Conservation (phyloP, 1,284 basidiomycete genomes). For the Pseudozyma sp. region DNA sequence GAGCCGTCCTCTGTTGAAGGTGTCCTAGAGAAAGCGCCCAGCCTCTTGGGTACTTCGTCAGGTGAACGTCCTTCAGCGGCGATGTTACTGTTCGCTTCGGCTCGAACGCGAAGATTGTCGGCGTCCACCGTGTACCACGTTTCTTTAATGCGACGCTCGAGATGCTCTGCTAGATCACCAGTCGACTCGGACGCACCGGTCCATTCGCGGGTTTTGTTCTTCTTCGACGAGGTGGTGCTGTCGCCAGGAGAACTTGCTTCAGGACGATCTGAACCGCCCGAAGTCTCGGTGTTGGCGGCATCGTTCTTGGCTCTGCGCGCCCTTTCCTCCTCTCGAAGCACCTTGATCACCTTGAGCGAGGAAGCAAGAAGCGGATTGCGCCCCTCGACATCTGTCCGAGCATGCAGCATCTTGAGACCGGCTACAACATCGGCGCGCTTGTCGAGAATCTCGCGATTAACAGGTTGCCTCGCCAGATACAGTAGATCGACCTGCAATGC, state of each 20-base stretch:
- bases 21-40: constrained; percentile 7
- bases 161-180: constrained; percentile 41
- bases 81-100: constrained; percentile 20
- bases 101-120: constrained; percentile 13
- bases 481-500: constrained; percentile 49
- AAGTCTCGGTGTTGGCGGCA: neutral
- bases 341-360: constrained; percentile 52
- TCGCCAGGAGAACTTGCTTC: constrained; percentile 17
- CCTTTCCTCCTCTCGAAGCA: constrained; percentile 41
- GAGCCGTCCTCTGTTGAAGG: constrained; percentile 31
- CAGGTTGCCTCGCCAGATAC: constrained; percentile 35
- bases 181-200: constrained; percentile 45
- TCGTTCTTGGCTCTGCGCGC: constrained; percentile 21
- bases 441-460: constrained; percentile 35
- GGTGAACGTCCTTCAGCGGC: constrained; percentile 17
- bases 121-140: constrained; percentile 39
- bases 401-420: constrained; percentile 50
- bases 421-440: constrained; percentile 43
- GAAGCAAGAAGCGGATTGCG: constrained; percentile 41
- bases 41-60: neutral
- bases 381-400: constrained; percentile 43
- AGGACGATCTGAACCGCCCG: constrained; percentile 11
- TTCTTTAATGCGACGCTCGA: constrained; percentile 37
- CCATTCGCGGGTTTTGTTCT: constrained; percentile 29
- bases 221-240: constrained; percentile 13